Evolutionary conservation across 2,329 filamentous ascomycete species (phyloP).

Genomic region (Ceratocystis destructans): DNA sequence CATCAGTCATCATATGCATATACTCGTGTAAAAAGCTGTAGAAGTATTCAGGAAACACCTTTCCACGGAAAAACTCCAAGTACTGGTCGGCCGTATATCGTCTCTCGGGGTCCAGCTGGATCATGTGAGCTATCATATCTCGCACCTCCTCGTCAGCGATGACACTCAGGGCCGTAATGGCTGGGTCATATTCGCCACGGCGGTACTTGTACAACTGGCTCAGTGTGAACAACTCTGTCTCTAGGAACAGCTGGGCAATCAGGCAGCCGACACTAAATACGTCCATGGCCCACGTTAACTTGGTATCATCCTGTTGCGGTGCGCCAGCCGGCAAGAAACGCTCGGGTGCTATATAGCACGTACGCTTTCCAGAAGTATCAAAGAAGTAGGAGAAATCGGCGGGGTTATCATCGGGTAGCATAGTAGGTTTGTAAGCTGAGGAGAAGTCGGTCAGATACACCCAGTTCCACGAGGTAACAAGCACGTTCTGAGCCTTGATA

Average conservation of each 20-base stretch:
- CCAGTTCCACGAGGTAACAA: slow-evolving; percentile 99
- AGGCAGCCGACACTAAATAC: slow-evolving; percentile 95
- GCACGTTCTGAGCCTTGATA: slow-evolving; percentile 93
- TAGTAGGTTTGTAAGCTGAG: slow-evolving; percentile 84
- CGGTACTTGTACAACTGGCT: slow-evolving; percentile 93
- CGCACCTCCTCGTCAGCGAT: slow-evolving; percentile 80
- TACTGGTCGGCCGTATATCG: slow-evolving; percentile 91
- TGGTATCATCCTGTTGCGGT: slow-evolving; percentile 33
- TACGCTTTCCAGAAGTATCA: slow-evolving; percentile 78
- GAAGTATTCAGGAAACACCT: slow-evolving; percentile 91
- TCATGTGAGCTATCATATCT: slow-evolving; percentile 89
- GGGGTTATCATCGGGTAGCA: slow-evolving; percentile 89
- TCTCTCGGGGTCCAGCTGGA: slow-evolving; percentile 81
- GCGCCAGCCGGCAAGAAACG: slow-evolving; percentile 60
- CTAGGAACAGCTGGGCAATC: slow-evolving; percentile 89
- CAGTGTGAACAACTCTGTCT: slow-evolving; percentile 92
- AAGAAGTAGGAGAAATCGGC: slow-evolving; percentile 98
- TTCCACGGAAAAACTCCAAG: slow-evolving; percentile 77
- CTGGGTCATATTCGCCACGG: slow-evolving; percentile 81
- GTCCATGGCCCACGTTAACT: slow-evolving; percentile 87
- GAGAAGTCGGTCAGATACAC: slow-evolving; percentile 96
- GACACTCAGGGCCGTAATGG: slow-evolving; percentile 63
- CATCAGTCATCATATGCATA: slow-evolving; percentile 90
- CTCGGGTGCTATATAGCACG: slow-evolving; percentile 91
- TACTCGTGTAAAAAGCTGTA: slow-evolving; percentile 97